Percentiles rank a stretch among this genome's conserved stretches.
These are phyloP conservation scores for Epichloe typhina DNA, from an alignment of 2,329 filamentous ascomycete species.

Conservation along the genomic window DNA sequence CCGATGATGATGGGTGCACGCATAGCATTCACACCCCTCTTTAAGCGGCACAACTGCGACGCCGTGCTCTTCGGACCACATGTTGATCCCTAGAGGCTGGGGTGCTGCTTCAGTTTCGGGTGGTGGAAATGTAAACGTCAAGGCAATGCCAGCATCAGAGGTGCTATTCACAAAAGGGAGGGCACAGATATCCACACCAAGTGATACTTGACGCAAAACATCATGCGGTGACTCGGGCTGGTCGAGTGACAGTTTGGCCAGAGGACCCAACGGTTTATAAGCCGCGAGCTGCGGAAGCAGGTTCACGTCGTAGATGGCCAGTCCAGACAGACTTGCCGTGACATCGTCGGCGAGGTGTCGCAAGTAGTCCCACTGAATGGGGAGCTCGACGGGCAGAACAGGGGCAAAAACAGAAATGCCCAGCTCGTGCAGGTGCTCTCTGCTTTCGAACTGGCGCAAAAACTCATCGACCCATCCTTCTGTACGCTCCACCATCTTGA, in stretches of 20 bases:
- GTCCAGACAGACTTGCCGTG: slow-evolving; percentile 42
- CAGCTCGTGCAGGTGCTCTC: slow-evolving; percentile 14
- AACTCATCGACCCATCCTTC: slow-evolving; percentile 68
- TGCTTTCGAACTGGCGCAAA: slow-evolving; percentile 26
- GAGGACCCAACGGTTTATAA: slow-evolving; percentile 36
- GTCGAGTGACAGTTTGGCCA: slow-evolving; percentile 66
- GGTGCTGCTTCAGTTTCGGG: slow-evolving; percentile 8
- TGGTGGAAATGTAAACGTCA: slow-evolving; percentile 63
- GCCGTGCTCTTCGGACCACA: slow-evolving; percentile 56
- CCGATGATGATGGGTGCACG: slow-evolving; percentile 70
- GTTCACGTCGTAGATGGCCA: slow-evolving; percentile 67
- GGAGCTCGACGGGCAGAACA: slow-evolving; percentile 60
- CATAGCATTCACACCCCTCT: slow-evolving; percentile 61
- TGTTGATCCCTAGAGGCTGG: slow-evolving; percentile 57
- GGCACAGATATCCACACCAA: slow-evolving; percentile 70
- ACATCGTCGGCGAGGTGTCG: slow-evolving; percentile 55
- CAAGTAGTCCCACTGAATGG: slow-evolving; percentile 70
- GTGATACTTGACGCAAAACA: slow-evolving; percentile 58
- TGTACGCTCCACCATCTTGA: slow-evolving; percentile 77
- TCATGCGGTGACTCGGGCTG: slow-evolving; percentile 59
- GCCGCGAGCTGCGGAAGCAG: slow-evolving; percentile 52
- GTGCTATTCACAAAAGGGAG: slow-evolving; percentile 60
- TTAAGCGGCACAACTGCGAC: slow-evolving; percentile 49
- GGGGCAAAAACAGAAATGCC: slow-evolving; percentile 44
- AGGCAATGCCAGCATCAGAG: slow-evolving; percentile 75